Evolutionary conservation across 169 alveolate species (phyloP), one percentile per base, ranked within the genome.

Genomic region (Plasmodium berghei): DNA sequence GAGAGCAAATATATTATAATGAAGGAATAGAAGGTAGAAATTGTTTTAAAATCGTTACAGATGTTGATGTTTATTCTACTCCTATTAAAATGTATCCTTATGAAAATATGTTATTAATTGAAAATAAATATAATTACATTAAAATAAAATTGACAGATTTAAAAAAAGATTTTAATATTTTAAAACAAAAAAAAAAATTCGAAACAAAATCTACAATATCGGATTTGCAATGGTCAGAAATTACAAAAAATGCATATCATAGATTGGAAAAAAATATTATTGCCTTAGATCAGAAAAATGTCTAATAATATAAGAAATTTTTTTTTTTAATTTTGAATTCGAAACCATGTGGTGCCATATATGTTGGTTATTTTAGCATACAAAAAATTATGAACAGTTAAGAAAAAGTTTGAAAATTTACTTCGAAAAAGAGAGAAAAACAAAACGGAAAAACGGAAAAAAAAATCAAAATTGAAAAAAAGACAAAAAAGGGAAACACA

Each of bases 1-100:
- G 89, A 52, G 77, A 75, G 5, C 59, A 75, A 49, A 75, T 75
- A n/a, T 75, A 62, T 48, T 75, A 46, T 46, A 75, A 75, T 75
- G 89, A 75, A 64, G 89, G 89, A 14, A 14, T 75, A 6, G 89
- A 75, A 75, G 89, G 89, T 63, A 62, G 75, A 48, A 1, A 45
- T 2, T 63, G 16, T n/a, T 75, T 48, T 28, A 49, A 75, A 62
- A 63, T 75, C 1, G 89, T 75, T 22, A 75, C 28, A 4, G 89
- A 62, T 48, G 75, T 75, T 0, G 89, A 75, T 64, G 46, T 75
- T 14, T 75, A 75, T 49, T n/a, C 89, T 10, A 75, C 66, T 9
- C 89, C 89, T 49, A 54, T 22, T 22, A 75, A 64, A 28, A 75
- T 75, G 89, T 75, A 75, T 34, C 89, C 89, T 1, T 64, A 75